Evolutionary conservation across 1,284 basidiomycete genomes (phyloP).

Genomic region (Ganoderma sinense): DNA sequence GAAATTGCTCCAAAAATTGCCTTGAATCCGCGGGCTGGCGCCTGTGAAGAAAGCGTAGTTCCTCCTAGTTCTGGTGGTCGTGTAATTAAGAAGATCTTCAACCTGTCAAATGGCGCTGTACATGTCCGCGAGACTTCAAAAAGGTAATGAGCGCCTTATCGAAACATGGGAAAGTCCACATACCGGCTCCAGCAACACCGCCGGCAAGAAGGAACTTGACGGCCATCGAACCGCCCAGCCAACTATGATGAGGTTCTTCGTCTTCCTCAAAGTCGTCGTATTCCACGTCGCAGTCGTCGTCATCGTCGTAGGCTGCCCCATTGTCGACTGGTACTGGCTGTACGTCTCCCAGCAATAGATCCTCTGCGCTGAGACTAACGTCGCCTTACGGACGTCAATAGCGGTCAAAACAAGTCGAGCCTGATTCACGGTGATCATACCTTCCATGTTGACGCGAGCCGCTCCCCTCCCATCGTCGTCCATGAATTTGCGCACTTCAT

Average conservation of each 20-base stretch:
- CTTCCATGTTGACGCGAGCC: constrained; percentile 88
- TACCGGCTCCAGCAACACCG: constrained; percentile 92
- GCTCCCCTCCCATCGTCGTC: constrained; percentile 81
- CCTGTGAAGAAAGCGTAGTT: constrained; percentile 51
- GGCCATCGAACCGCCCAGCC: constrained; percentile 78
- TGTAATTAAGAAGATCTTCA: constrained; percentile 98
- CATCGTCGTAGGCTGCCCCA: constrained; percentile 39
- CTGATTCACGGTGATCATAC: constrained; percentile 48
- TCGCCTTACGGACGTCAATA: constrained; percentile 59
- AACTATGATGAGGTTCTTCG: constrained; percentile 69
- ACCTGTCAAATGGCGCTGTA: constrained; percentile 96
- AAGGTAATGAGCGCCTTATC: background rate
- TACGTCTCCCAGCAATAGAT: constrained; percentile 44
- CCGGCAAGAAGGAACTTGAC: constrained; percentile 93
- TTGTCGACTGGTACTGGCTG: constrained; percentile 39
- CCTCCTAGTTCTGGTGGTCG: constrained; percentile 74
- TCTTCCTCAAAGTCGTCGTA: constrained; percentile 51
- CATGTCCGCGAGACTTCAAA: constrained; percentile 88
- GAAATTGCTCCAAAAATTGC: constrained; percentile 78
- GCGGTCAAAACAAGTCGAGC: constrained; percentile 15
- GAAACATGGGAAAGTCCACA: constrained; percentile 33
- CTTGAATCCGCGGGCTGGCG: constrained; percentile 64
- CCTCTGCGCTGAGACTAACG: constrained; percentile 76
- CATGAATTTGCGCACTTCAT: constrained; percentile 79
- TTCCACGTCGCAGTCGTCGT: constrained; percentile 47